Conservation (phyloP, 1,284 basidiomycete genomes). For the Ganoderma leucocontextum region DNA sequence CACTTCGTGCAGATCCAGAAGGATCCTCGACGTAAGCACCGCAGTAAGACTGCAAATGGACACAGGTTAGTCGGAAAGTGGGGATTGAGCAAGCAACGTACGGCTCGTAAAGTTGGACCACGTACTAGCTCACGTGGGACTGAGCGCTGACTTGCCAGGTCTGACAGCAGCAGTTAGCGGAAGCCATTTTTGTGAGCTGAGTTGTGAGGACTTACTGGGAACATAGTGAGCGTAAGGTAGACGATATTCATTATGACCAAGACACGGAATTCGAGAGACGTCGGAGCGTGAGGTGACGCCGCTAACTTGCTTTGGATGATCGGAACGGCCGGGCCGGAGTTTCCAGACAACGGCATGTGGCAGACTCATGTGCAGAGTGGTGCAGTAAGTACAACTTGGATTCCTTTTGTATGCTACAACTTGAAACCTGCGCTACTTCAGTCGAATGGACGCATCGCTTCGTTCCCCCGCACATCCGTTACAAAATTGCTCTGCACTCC, state of each 20-base stretch:
- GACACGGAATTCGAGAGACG: no score
- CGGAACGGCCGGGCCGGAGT: no score
- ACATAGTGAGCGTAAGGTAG: background rate
- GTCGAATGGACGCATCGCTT: slow-evolving; percentile 52
- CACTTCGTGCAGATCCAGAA: background rate
- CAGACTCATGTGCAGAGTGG: no score
- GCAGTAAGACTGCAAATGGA: background rate
- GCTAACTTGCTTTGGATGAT: no score
- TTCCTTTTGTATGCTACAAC: background rate
- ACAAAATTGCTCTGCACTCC: slow-evolving; percentile 58
- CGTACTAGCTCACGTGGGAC: background rate
- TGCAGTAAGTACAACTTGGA: no score
- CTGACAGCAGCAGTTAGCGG: background rate
- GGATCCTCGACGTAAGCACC: background rate
- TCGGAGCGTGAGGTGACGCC: no score
- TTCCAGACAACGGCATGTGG: no score
- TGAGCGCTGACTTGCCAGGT: background rate
- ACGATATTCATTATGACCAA: background rate
- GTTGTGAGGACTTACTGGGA: background rate
- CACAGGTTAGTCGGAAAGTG: background rate
- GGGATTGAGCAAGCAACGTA: background rate
- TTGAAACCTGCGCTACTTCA: slow-evolving; percentile 27
- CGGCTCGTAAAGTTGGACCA: background rate
- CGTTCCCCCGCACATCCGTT: slow-evolving; percentile 55
- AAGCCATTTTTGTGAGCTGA: background rate